Percentiles rank a stretch among this genome's conserved stretches.
phyloP scores from a whole-genome alignment of 2,329 filamentous ascomycete species.

The Phoma sp. region DNA sequence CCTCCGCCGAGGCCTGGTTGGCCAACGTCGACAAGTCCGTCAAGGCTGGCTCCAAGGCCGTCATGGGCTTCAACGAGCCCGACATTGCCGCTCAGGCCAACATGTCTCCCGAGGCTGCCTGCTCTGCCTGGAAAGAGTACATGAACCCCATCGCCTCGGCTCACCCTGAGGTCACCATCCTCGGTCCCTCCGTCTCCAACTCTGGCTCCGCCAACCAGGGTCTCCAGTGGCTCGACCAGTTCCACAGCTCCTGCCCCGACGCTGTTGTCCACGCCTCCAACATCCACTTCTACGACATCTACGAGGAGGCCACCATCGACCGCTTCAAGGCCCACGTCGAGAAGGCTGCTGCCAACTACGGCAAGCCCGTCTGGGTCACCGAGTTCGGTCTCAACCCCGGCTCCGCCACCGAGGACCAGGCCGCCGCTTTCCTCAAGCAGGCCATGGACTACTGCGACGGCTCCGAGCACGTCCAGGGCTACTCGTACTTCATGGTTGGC shows the following conservation, averaged over 20 bases:
- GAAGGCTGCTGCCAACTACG: slow-evolving; percentile 35
- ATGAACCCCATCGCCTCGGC: slow-evolving; percentile 38
- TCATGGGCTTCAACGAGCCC: slow-evolving; percentile 51
- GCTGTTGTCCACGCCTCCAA: slow-evolving; percentile 45
- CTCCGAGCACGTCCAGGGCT: slow-evolving; percentile 37
- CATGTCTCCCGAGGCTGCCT: slow-evolving; percentile 40
- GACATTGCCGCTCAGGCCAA: slow-evolving; percentile 43
- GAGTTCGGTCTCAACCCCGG: slow-evolving; percentile 47
- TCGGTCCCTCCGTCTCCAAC: slow-evolving; percentile 45
- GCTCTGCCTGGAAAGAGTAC: slow-evolving; percentile 39
- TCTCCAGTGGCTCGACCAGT: slow-evolving; percentile 41
- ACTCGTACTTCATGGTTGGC: slow-evolving; percentile 49
- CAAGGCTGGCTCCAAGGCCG: slow-evolving; percentile 38
- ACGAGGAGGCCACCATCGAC: slow-evolving; percentile 33
- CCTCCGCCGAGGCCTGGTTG: slow-evolving; percentile 33
- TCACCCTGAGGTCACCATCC: slow-evolving; percentile 40
- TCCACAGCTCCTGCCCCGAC: slow-evolving; percentile 42
- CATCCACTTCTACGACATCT: slow-evolving; percentile 50
- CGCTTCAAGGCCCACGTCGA: slow-evolving; percentile 50
- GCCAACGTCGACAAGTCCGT: slow-evolving; percentile 50
- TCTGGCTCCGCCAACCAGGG: slow-evolving; percentile 27
- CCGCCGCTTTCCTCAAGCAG: slow-evolving; percentile 43
- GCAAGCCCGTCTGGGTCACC: slow-evolving; percentile 46
- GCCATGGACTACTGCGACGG: slow-evolving; percentile 44
- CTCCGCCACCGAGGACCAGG: slow-evolving; percentile 34